Evolutionary conservation across 108 stramenopile species (phyloP).

Genomic region (Cylindrotheca closterium): DNA sequence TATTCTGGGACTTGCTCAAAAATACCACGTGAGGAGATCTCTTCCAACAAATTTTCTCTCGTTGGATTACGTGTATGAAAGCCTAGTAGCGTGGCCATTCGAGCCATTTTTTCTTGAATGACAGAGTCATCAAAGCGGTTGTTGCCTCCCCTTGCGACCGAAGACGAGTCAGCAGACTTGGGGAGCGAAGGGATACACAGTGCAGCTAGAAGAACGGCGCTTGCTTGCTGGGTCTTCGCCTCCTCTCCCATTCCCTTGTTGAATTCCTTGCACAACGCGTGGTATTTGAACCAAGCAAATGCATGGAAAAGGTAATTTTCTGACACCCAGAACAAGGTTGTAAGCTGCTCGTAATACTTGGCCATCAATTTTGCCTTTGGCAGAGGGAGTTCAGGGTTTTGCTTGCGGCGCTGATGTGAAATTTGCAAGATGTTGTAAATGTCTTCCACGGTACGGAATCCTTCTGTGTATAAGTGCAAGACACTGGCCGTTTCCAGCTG

Average conservation of each 20-base stretch:
- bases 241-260: conserved; percentile 89
- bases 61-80: conserved; percentile 90
- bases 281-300: conserved; percentile 96
- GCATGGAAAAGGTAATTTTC: conserved; percentile 98
- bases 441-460: conserved; percentile 98
- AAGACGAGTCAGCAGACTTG: conserved; percentile 7
- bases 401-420: conserved; percentile 70
- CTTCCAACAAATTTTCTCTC: conserved; percentile 82
- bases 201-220: conserved; percentile 89
- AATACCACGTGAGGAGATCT: conserved; percentile 68
- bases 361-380: conserved; percentile 96
- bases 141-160: conserved; percentile 23
- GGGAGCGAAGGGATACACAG: conserved; percentile 82
- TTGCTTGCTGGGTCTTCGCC: conserved; percentile 68
- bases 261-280: conserved; percentile 86
- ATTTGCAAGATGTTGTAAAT: conserved; percentile 96
- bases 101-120: conserved; percentile 89
- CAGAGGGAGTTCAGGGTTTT: conserved; percentile 55
- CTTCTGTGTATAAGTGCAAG: conserved; percentile 96
- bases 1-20: conserved; percentile 79
- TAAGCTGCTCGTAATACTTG: conserved; percentile 96
- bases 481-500: conserved; percentile 93
- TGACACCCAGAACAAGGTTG: conserved; percentile 94
- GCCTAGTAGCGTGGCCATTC: conserved; percentile 93
- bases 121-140: conserved; percentile 67